These are phyloP conservation scores for Plasmodium inui DNA, from an alignment of 169 alveolate genomes.

Conservation along the genomic window DNA sequence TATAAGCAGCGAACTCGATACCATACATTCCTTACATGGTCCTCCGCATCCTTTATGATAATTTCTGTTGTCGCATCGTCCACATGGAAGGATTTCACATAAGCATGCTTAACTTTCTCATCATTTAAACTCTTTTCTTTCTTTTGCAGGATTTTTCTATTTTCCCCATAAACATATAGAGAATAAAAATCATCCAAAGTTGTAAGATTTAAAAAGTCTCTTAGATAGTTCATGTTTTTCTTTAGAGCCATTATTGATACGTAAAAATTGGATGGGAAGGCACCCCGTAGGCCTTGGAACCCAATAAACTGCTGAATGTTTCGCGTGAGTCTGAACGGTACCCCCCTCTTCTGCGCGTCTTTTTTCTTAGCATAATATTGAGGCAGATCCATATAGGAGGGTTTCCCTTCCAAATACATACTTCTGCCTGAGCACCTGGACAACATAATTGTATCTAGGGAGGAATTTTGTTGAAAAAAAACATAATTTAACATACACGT, in stretches of 20 bases:
- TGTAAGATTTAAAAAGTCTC: constrained; percentile 42
- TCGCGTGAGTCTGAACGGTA: constrained; percentile 62
- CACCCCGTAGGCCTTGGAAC: constrained; percentile 53
- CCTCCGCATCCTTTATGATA: constrained; percentile 49
- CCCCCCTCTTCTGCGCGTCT: not conserved
- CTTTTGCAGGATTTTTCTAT: constrained; percentile 13
- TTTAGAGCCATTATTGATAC: constrained; percentile 66
- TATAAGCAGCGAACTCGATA: constrained; percentile 47
- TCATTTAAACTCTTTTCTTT: not conserved
- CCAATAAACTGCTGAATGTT: constrained; percentile 69
- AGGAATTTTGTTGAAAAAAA: constrained; percentile 17
- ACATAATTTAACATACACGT: constrained; percentile 70
- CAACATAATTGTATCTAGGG: constrained; percentile 35
- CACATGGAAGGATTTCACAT: constrained; percentile 14
- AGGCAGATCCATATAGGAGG: constrained; percentile 18
- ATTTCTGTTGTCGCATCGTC: constrained; percentile 19
- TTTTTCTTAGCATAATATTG: not conserved
- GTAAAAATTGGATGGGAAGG: constrained; percentile 53
- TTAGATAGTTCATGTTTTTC: constrained; percentile 15
- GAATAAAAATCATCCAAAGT: constrained; percentile 42
- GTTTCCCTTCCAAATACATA: constrained; percentile 43
- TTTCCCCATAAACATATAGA: constrained; percentile 22
- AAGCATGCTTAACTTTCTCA: not conserved
- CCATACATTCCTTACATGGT: constrained; percentile 34
- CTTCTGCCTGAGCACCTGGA: constrained; percentile 59